phyloP scores from a whole-genome alignment of 208 protist genomes.

The Leishmania turanica region DNA sequence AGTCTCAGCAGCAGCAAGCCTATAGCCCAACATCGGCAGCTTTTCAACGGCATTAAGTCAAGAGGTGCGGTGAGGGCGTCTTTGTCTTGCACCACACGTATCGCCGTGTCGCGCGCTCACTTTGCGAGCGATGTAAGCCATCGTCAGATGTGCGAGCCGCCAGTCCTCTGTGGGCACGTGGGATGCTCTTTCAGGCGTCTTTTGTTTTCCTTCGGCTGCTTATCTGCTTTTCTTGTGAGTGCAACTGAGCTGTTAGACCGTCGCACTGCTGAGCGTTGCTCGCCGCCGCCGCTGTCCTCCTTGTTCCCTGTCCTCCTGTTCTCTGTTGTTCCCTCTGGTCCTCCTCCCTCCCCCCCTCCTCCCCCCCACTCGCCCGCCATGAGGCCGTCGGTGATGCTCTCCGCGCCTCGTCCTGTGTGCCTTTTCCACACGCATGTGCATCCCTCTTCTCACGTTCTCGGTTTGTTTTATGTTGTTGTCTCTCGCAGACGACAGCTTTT shows the following conservation, averaged over 20 bases:
- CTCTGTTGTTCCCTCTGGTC: too few relatives aligned
- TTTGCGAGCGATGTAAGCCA: not conserved
- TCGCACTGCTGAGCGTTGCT: not conserved
- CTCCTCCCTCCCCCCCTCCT: too few relatives aligned
- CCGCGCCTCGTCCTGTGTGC: too few relatives aligned
- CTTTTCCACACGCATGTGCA: too few relatives aligned
- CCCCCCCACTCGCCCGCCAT: too few relatives aligned
- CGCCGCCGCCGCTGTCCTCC: not conserved
- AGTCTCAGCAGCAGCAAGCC: not conserved
- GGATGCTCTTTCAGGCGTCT: not conserved
- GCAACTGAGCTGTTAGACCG: not conserved
- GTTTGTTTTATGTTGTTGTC: too few relatives aligned
- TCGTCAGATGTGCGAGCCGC: not conserved
- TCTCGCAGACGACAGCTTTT: too few relatives aligned
- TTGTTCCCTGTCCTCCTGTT: not conserved
- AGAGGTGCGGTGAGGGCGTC: not conserved
- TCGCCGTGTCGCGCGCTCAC: not conserved
- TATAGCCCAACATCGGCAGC: not conserved
- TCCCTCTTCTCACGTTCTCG: too few relatives aligned
- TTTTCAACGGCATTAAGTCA: not conserved
- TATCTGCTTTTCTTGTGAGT: not conserved
- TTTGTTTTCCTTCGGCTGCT: not conserved
- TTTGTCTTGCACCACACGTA: not conserved
- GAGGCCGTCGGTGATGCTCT: too few relatives aligned
- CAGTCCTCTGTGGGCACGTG: not conserved